Conservation (phyloP, 441 rosid species). For the Rhodomyrtus psidioides region DNA sequence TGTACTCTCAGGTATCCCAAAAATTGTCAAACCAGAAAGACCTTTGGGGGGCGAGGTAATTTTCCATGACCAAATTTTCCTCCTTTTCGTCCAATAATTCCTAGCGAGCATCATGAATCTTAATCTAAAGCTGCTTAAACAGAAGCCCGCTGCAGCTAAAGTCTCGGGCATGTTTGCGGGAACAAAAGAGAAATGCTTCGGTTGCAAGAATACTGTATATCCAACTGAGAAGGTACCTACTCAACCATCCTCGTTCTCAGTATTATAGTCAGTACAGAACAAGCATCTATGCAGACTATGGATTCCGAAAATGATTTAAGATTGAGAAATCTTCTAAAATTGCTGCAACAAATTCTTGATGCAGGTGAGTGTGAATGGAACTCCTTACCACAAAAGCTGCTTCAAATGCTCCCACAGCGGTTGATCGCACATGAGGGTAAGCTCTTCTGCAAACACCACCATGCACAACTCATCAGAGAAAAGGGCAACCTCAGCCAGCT, state of each 20-base stretch:
- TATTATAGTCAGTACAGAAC: neutral
- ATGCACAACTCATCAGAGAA: slow-evolving; percentile 86
- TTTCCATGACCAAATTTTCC: neutral
- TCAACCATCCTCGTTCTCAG: neutral
- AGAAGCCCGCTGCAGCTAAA: slow-evolving; percentile 79
- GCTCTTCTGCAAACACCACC: slow-evolving; percentile 95
- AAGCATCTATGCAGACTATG: neutral
- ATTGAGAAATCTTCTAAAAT: neutral
- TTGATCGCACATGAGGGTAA: slow-evolving; percentile 90
- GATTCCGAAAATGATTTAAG: neutral
- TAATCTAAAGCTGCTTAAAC: slow-evolving; percentile 5
- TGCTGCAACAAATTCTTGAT: neutral
- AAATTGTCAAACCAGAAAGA: slow-evolving; percentile 74
- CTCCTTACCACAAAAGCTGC: slow-evolving; percentile 87
- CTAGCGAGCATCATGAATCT: neutral
- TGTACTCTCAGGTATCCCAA: slow-evolving; percentile 56
- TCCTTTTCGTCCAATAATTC: neutral
- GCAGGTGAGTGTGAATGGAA: slow-evolving; percentile 93
- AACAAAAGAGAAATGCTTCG: slow-evolving; percentile 84
- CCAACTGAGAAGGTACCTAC: slow-evolving; percentile 89
- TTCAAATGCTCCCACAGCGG: slow-evolving; percentile 98
- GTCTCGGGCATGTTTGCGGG: slow-evolving; percentile 86
- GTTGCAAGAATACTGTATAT: slow-evolving; percentile 84
- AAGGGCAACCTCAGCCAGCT: slow-evolving; percentile 97
- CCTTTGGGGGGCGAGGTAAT: slow-evolving; percentile 68